Percentiles rank a stretch among this genome's conserved stretches.
These are phyloP conservation scores for Penicilliopsis zonata DNA, from an alignment of 495 filamentous ascomycete species.

Conservation along the genomic window DNA sequence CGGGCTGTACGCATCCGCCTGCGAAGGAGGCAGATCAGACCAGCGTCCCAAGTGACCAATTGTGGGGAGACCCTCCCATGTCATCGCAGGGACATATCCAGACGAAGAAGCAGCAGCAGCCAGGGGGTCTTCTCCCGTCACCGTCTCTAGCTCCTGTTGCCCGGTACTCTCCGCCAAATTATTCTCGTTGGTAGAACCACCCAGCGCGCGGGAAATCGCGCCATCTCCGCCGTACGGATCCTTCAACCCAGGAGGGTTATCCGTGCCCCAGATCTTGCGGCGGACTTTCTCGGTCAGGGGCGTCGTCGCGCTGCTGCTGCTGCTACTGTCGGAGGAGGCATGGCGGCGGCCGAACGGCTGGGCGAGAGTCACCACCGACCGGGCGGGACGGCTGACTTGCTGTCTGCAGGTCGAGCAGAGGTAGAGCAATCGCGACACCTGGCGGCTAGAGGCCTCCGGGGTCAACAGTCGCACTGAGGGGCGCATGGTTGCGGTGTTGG, in stretches of 20 bases:
- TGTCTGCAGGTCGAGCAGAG: constrained; percentile 34
- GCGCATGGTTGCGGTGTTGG: constrained; percentile 25
- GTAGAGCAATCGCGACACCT: constrained; percentile 15
- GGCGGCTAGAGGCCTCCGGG: constrained; percentile 20
- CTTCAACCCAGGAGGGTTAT: constrained; percentile 38
- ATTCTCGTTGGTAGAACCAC: too few relatives aligned
- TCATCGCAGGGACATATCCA: constrained; percentile 45
- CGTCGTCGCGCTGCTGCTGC: too few relatives aligned
- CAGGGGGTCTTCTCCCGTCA: constrained; percentile 4
- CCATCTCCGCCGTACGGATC: constrained; percentile 40
- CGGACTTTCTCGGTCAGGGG: constrained; percentile 41
- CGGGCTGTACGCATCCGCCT: constrained; percentile 14
- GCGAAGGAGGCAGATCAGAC: constrained; percentile 18
- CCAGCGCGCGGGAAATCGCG: constrained; percentile 15
- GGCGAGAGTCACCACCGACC: constrained; percentile 21
- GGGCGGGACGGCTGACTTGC: constrained; percentile 27
- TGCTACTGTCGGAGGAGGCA: constrained; percentile 23
- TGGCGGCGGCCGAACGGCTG: constrained; percentile 27
- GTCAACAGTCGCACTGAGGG: constrained; percentile 25
- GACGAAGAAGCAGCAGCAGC: constrained; percentile 2
- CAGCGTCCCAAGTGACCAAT: constrained; percentile 42
- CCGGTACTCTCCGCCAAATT: constrained; percentile 3
- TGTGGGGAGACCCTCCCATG: constrained; percentile 42
- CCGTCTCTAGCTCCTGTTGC: constrained; percentile 6
- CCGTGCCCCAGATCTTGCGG: constrained; percentile 42